Conservation (phyloP, 23 red algal species). For the Gracilaria domingensis region DNA sequence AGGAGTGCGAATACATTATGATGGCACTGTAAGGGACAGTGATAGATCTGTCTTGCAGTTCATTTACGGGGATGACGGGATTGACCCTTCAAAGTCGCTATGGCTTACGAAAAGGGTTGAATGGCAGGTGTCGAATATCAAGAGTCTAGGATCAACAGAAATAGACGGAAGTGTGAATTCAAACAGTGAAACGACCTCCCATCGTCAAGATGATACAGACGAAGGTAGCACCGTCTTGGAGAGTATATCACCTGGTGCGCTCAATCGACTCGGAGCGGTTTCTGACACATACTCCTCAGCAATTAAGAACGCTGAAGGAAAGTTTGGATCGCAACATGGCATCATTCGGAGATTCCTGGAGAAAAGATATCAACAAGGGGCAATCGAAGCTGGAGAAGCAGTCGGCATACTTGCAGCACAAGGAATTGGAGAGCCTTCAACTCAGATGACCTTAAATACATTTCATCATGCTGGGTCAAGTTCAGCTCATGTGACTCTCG, state of each 20-base stretch:
- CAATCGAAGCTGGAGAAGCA: slow-evolving; percentile 84
- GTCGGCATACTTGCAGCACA: slow-evolving; percentile 96
- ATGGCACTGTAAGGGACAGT: slow-evolving; percentile 89
- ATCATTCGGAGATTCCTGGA: slow-evolving; percentile 48
- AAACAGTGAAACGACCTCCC: not conserved
- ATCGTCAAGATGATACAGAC: not conserved
- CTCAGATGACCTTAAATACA: slow-evolving; percentile 99
- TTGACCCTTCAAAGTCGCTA: slow-evolving; percentile 87
- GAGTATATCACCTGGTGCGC: slow-evolving; percentile 44
- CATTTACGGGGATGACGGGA: slow-evolving; percentile 97
- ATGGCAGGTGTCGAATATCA: slow-evolving; percentile 75
- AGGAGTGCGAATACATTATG: slow-evolving; percentile 88
- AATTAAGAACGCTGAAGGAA: slow-evolving; percentile 3
- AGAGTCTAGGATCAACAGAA: not conserved
- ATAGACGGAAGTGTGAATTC: not conserved
- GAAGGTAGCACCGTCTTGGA: slow-evolving; percentile 35
- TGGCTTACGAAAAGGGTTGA: slow-evolving; percentile 82
- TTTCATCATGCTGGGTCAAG: slow-evolving; percentile 99
- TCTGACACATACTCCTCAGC: slow-evolving; percentile 53
- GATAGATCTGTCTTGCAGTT: slow-evolving; percentile 90
- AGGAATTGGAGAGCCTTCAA: slow-evolving; percentile 95
- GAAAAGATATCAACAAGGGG: slow-evolving; percentile 62
- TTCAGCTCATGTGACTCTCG: slow-evolving; percentile 91
- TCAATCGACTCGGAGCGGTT: slow-evolving; percentile 23
- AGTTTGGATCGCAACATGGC: not conserved